These are phyloP conservation scores for Boletus rufocinnamomeus DNA, from an alignment of 768 basidiomycete genomes.

Conservation along the genomic window DNA sequence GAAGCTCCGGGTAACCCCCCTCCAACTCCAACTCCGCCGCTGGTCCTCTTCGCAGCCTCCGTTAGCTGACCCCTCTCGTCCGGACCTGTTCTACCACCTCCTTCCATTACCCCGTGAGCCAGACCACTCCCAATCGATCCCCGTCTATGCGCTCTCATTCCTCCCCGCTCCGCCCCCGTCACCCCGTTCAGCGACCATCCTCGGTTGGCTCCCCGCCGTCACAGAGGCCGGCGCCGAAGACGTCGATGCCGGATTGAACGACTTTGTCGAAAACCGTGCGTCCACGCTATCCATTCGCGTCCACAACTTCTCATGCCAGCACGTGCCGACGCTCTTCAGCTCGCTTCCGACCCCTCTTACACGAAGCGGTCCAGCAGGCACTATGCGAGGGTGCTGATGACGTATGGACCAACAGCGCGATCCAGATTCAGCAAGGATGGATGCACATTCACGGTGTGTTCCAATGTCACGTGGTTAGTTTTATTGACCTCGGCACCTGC, in stretches of 20 bases:
- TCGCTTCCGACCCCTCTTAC: conserved; percentile 58
- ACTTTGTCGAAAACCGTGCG: conserved; percentile 75
- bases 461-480: neutral
- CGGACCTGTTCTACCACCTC: conserved; percentile 72
- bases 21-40: neutral
- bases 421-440: conserved; percentile 75
- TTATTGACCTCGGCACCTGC: neutral
- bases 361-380: conserved; percentile 56
- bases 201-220: conserved; percentile 72
- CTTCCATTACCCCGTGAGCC: conserved; percentile 50
- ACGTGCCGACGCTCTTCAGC: conserved; percentile 39
- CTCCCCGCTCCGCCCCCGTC: conserved; percentile 46
- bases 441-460: conserved; percentile 73
- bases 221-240: conserved; percentile 31
- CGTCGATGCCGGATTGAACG: conserved; percentile 58
- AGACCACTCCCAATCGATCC: conserved; percentile 40
- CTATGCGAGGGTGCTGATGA: conserved; percentile 63
- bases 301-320: neutral
- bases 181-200: conserved; percentile 50
- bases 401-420: conserved; percentile 62
- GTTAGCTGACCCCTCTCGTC: conserved; percentile 56
- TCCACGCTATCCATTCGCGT: neutral
- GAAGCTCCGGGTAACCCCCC: conserved; percentile 16
- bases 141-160: conserved; percentile 70
- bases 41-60: conserved; percentile 24